Evolutionary conservation across 1,284 basidiomycete genomes (phyloP), one percentile per base, ranked within the genome.

Genomic region (Malassezia yamatoensis): DNA sequence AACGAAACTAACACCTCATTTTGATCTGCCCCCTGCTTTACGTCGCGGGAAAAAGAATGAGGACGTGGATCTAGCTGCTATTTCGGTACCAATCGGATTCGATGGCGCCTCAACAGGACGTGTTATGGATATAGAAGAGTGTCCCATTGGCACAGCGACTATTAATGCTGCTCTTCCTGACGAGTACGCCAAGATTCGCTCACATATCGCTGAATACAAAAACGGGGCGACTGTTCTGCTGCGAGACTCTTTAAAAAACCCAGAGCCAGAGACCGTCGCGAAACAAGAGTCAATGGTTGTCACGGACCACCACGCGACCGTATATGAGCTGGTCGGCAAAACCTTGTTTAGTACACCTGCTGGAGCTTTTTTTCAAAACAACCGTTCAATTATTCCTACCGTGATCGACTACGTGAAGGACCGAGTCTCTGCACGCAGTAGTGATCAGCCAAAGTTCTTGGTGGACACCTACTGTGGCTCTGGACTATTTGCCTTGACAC

Each of bases 1-100:
- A 20, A 98, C 94, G 0, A 98, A 98, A 77, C 85, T 98, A 45
- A 96, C 93, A 0, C 93, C 93, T 0, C 93, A 98, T 75, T 98
- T 96, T 66, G 87, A 94, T 42, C 81, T 85, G 0, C 84, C 88
- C 1, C 82, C 83, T 0, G 85, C 68, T 40, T 49, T 67, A 16
- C 60, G 66, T 16, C 37, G 50, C 51, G 11, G 45, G 21, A 53
- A 56, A 44, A 56, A 56, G 5, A 54, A 55, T 3, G 61, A 60
- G 1, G 46, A 60, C 13, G 66, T 61, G 2, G 69, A 70, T 37
- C 66, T 75, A 61, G 54, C 52, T 39, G 51, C 84, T 80, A 70
- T 29, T 78, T 85, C 85, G 80, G 75, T 90, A 18, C 82, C 83
- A 34, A 90, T 98, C 49, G 93, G 93, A 0, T 98, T 96, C 76